Evolutionary conservation across 1,284 basidiomycete species (phyloP), one percentile per base, ranked within the genome.

Genomic region (Psilocybe mexicana): DNA sequence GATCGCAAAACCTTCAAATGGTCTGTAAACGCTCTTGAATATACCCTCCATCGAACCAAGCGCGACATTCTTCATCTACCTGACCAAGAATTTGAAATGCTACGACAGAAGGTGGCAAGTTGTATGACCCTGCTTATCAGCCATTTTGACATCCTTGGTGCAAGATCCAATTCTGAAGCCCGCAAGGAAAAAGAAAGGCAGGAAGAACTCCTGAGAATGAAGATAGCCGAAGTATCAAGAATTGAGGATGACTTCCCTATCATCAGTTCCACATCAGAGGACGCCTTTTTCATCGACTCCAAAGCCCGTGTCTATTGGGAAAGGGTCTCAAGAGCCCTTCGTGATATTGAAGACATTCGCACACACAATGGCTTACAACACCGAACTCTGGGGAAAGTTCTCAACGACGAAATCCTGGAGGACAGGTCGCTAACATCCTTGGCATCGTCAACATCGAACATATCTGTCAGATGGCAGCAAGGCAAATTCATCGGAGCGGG

Each of bases 401-500:
- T 98, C 38, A 94, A 97, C 70, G 88, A 93, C 66, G 91, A 94
- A 70, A 93, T 92, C 57, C 84, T 88, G 18, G 96, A 97, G 72
- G 95, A 98, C 71, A 86, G 92, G 48, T 94, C 94, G 0, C 78
- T 96, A 48, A 88, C 95, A 6, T 95, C 94, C 77, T 83, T 97
- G 50, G 95, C 96, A 0, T 93, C 93, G 1, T 93, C 93, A 12
- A 90, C 90, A 51, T 96, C 94, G 47, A 97, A 96, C 67, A 94
- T 99, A 61, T 94, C 95, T 3, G 92, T 99, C 63, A 88, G 94
- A 33, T 99, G 97, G 97, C 97, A 99, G 74, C 97, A 99, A 74
- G 96, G 96, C 35, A 88, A 92, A 55, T 98, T 98, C 75, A 98
- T 99, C 66, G 97, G 97, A 51, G 90, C 95, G 35, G 97, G 97